Evolutionary conservation across 441 rosid species (phyloP).

Genomic region (Euphorbia schlechtendalii): DNA sequence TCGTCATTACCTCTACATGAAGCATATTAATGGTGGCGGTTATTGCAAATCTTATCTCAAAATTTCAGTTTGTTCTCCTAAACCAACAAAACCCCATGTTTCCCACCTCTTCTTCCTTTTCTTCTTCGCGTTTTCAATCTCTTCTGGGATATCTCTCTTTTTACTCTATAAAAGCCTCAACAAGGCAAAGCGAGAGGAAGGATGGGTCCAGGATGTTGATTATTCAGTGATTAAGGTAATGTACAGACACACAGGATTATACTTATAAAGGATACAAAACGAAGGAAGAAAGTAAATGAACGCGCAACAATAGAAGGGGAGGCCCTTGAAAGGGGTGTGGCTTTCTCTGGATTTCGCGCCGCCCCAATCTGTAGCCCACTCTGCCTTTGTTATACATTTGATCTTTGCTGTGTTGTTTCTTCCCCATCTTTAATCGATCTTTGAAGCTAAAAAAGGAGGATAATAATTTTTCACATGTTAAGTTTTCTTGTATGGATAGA

Average conservation of each 20-base stretch:
- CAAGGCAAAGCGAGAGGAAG: constrained; percentile 16
- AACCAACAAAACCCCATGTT: constrained; percentile 36
- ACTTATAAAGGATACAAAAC: not conserved
- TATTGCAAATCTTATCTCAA: constrained; percentile 13
- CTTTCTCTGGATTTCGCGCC: constrained; percentile 80
- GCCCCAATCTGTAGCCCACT: constrained; percentile 99
- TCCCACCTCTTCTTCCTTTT: constrained; percentile 27
- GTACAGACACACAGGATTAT: not conserved
- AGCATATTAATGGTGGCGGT: constrained; percentile 48
- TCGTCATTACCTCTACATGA: constrained; percentile 26
- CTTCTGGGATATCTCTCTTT: too few species aligned
- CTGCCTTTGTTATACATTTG: constrained; percentile 93
- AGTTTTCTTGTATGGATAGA: too few species aligned
- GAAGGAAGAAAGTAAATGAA: constrained; percentile 48
- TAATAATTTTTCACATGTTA: not conserved
- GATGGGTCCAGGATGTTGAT: constrained; percentile 10
- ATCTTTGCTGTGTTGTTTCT: constrained; percentile 94
- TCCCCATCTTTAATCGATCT: constrained; percentile 12
- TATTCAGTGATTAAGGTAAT: constrained; percentile 20
- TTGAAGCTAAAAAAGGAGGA: not conserved
- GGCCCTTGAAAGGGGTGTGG: constrained; percentile 80
- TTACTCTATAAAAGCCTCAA: constrained; percentile 27
- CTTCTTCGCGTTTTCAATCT: too few species aligned
- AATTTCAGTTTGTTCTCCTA: constrained; percentile 4
- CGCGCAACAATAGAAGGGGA: constrained; percentile 99